Evolutionary conservation across 1,284 basidiomycete genomes (phyloP), one percentile per base, ranked within the genome.

Genomic region (Apiotrichum veenhuisii): DNA sequence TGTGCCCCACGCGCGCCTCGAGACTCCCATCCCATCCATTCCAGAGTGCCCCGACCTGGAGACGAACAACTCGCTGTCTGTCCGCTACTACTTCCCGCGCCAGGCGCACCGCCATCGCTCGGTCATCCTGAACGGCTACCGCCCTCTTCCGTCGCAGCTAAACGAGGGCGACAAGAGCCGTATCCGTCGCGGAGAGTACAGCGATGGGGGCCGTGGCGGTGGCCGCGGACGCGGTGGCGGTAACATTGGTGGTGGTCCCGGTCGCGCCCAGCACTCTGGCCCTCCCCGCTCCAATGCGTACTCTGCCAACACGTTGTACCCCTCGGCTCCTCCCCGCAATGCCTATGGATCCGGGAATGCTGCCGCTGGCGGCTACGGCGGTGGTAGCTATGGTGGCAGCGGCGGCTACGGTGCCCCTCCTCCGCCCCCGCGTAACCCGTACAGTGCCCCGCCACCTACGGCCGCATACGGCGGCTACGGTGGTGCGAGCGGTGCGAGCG

Each of bases 1-100:
- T 69, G 84, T 98, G 8, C 96, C 96, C 3, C 89, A 91, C 44
- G 88, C 93, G 17, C 94, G 89, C 0, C 94, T 90, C 74, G 85
- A 87, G 68, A 86, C 85, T 33, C 94, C 93, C 1, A 76, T 91
- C 23, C 66, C 73, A 1, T 62, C 61, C 2, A 74, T 79, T 11
- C 59, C 65, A 2, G 71, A 70, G 48, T 76, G 78, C 48, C 82
- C 83, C 2, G 92, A 98, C 76, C 87, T 99, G 60, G 82, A 83
- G 64, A 86, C 88, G 70, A 93, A 98, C 75, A 82, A 84, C 38
- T 90, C 93, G 12, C 80, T 98, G 12, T 93, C 91, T 0, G 92
- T 87, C 0, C 77, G 87, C 22, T 98, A 93, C 78, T 87, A 85
- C 73, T 97, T 94, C 82, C 94, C 96, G 0, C 83, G 85, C 67